A percentile compares a stretch with the other conserved stretches of the same genome.
Evolutionary conservation across 805 yeast species (phyloP).

Genomic region (Clavispora fructus): DNA sequence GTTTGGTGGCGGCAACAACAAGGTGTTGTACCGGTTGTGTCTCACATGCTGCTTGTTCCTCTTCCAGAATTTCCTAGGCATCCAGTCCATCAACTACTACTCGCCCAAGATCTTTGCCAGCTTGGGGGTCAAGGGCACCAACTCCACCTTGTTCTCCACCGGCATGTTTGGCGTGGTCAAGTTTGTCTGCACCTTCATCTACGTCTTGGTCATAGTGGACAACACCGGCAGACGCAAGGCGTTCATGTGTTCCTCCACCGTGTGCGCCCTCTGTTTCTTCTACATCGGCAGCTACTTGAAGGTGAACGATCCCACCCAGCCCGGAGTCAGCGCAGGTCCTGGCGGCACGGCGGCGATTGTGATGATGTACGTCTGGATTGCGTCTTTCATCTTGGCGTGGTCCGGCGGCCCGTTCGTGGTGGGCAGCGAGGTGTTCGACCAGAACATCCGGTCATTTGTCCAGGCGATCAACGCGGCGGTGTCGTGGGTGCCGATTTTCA

Average conservation of each 20-base stretch:
- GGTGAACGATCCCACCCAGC: slow-evolving; percentile 28
- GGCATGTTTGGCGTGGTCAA: slow-evolving; percentile 39
- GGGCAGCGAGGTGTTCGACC: slow-evolving; percentile 36
- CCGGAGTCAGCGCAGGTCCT: slow-evolving; percentile 30
- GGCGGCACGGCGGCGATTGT: slow-evolving; percentile 37
- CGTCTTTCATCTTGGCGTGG: slow-evolving; percentile 37
- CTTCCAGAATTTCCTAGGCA: slow-evolving; percentile 36
- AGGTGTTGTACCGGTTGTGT: slow-evolving; percentile 23
- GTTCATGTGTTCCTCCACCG: slow-evolving; percentile 30
- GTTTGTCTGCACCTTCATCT: slow-evolving; percentile 29
- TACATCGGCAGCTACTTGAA: slow-evolving; percentile 35
- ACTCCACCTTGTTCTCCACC: slow-evolving; percentile 33
- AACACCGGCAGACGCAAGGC: slow-evolving; percentile 31
- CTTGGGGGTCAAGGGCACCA: slow-evolving; percentile 34
- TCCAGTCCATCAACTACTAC: slow-evolving; percentile 36
- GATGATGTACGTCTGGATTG: slow-evolving; percentile 40
- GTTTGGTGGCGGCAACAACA: slow-evolving; percentile 20
- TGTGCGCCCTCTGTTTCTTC: slow-evolving; percentile 35
- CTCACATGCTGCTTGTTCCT: slow-evolving; percentile 30
- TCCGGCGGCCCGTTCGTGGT: slow-evolving; percentile 38
- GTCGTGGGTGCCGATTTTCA: slow-evolving; percentile 35
- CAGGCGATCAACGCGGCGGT: slow-evolving; percentile 38
- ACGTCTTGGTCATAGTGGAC: slow-evolving; percentile 32
- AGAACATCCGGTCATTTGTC: slow-evolving; percentile 34
- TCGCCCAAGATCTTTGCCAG: slow-evolving; percentile 31